A percentile compares a stretch with the other conserved stretches of the same genome.
phyloP scores from a whole-genome alignment of 75 land plant species.

The Azolla pinnata region DNA sequence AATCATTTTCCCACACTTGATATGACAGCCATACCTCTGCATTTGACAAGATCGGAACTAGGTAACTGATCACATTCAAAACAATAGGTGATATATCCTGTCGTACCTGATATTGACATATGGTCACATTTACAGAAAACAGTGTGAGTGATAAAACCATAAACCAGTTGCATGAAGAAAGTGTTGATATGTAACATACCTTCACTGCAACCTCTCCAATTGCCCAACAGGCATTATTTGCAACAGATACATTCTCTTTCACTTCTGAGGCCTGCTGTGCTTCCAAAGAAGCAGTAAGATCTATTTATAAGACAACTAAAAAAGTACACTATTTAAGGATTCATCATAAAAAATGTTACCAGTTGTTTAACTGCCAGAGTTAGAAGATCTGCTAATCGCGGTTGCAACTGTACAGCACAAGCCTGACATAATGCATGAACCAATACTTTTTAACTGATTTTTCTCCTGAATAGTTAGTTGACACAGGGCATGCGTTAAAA shows the following conservation, averaged over 20 bases:
- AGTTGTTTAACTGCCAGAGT: slow-evolving; percentile 76
- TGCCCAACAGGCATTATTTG: slow-evolving; percentile 99
- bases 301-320: background rate
- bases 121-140: no score
- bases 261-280: slow-evolving; percentile 49
- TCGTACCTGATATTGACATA: no score
- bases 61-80: slow-evolving; percentile 59
- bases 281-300: background rate
- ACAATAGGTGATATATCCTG: slow-evolving; percentile 77
- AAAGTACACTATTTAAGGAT: background rate
- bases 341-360: slow-evolving; percentile 30
- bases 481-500: no score
- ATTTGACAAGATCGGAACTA: slow-evolving; percentile 79
- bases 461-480: no score
- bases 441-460: no score
- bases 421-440: slow-evolving; percentile 34
- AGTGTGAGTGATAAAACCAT: no score
- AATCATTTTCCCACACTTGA: no score
- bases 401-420: slow-evolving; percentile 79
- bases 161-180: no score
- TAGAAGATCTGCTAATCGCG: slow-evolving; percentile 70
- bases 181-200: no score
- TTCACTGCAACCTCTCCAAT: slow-evolving; percentile 96
- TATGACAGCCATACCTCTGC: slow-evolving; percentile 50
- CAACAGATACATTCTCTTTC: slow-evolving; percentile 77